Percentiles rank a stretch among this genome's conserved stretches.
Evolutionary conservation across 2,329 filamentous ascomycete genomes (phyloP).

Genomic region (Alternaria solani): DNA sequence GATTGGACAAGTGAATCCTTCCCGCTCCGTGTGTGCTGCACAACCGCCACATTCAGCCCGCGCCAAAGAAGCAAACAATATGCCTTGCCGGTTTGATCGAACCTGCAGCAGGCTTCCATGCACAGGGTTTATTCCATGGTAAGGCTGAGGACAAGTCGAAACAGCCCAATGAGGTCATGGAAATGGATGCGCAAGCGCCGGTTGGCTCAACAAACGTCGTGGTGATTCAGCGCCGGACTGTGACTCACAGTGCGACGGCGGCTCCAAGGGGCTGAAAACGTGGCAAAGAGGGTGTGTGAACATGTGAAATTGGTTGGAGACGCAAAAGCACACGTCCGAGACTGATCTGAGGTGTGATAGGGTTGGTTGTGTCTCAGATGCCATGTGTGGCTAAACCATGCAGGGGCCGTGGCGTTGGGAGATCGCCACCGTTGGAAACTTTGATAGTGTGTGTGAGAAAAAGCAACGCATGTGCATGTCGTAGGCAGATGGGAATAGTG

Average conservation of each 20-base stretch:
- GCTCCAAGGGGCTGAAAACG: constrained; percentile 1
- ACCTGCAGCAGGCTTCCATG: constrained; percentile 16
- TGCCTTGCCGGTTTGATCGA: constrained; percentile 9
- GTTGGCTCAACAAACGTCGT: constrained; percentile 9
- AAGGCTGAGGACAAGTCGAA: constrained; percentile 18
- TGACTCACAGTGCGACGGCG: constrained; percentile 22
- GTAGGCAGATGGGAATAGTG: neutral
- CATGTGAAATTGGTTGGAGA: constrained; percentile 16
- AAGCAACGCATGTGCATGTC: constrained; percentile 9
- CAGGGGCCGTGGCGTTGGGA: constrained; percentile 25
- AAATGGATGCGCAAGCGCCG: constrained; percentile 19
- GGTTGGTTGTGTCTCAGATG: constrained; percentile 34
- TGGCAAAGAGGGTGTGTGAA: constrained; percentile 19
- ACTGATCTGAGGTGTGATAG: constrained; percentile 26
- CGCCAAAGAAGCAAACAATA: constrained; percentile 7
- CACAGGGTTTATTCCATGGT: constrained; percentile 12
- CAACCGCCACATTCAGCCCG: constrained; percentile 8
- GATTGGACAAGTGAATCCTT: constrained; percentile 12
- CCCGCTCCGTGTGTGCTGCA: constrained; percentile 6
- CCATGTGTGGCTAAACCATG: constrained; percentile 34
- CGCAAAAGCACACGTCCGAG: constrained; percentile 17
- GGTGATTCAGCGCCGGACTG: constrained; percentile 16
- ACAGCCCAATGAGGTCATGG: constrained; percentile 16
- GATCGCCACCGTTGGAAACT: constrained; percentile 16
- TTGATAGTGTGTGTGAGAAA: neutral